Conservation (phyloP, 257 asterid genomes). For the Solanum bulbocastanum region DNA sequence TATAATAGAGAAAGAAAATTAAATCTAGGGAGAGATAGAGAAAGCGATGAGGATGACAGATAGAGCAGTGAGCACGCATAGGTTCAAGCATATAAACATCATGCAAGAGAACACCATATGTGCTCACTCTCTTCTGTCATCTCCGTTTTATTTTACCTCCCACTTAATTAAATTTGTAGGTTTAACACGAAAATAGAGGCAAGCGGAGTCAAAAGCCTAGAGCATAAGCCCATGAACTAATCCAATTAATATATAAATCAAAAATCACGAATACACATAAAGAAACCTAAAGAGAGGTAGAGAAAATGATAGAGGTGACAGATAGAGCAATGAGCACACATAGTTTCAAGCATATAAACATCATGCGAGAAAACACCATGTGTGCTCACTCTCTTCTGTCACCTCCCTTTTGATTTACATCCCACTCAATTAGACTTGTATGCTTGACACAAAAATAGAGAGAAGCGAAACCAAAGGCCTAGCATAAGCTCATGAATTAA, state of each 20-base stretch:
- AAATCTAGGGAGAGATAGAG: background rate
- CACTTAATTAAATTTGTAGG: background rate
- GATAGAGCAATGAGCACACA: conserved; percentile 74
- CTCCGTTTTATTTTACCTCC: conserved; percentile 8
- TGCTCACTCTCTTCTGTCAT: conserved; percentile 51
- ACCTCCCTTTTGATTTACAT: conserved; percentile 24
- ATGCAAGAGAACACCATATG: conserved; percentile 78
- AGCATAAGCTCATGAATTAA: background rate
- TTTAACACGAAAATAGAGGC: background rate
- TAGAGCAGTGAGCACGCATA: conserved; percentile 80
- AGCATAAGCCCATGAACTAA: background rate
- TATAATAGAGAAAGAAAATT: no score
- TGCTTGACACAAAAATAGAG: background rate
- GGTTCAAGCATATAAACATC: conserved; percentile 39
- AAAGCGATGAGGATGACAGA: conserved; percentile 43
- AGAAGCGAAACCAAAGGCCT: background rate
- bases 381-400: conserved; percentile 52
- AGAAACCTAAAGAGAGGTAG: background rate
- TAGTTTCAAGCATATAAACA: conserved; percentile 50
- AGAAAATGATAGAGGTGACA: conserved; percentile 34
- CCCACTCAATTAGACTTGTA: background rate
- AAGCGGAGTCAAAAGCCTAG: background rate
- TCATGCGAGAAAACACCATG: conserved; percentile 75
- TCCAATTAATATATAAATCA: background rate
- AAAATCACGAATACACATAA: background rate